These are phyloP conservation scores for Dryadomyces quercivorus DNA, from an alignment of 2,329 filamentous ascomycete species.

Conservation along the genomic window DNA sequence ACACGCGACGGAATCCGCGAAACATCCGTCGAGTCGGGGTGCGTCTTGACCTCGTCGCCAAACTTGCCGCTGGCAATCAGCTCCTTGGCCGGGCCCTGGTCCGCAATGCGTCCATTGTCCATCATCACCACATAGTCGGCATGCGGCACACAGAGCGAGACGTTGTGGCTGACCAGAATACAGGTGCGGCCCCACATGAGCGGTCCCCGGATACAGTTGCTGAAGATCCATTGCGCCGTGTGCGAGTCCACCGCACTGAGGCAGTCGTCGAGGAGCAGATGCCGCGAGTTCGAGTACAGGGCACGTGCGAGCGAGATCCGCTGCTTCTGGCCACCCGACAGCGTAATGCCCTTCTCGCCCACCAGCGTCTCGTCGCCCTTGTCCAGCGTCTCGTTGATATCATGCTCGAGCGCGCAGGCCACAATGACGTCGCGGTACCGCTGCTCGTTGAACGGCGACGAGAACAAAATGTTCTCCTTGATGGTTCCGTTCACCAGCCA, in stretches of 20 bases:
- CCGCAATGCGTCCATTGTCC: constrained; percentile 69
- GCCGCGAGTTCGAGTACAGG: constrained; percentile 87
- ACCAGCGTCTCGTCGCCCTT: constrained; percentile 87
- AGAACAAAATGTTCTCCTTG: constrained; percentile 90
- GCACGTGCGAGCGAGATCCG: constrained; percentile 93
- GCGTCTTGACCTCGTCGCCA: constrained; percentile 67
- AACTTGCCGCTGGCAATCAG: constrained; percentile 81
- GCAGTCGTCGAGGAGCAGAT: constrained; percentile 87
- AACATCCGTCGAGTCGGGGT: constrained; percentile 53
- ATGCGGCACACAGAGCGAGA: constrained; percentile 71
- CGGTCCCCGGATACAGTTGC: constrained; percentile 78
- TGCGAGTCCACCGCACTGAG: constrained; percentile 95
- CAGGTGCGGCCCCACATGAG: constrained; percentile 85
- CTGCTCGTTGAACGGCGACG: constrained; percentile 64
- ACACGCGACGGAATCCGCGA: constrained; percentile 69
- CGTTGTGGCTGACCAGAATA: constrained; percentile 91
- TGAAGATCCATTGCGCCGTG: constrained; percentile 96
- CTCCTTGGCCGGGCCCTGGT: constrained; percentile 65
- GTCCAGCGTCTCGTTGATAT: constrained; percentile 75
- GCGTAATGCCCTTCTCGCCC: constrained; percentile 91
- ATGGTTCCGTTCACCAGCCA: constrained; percentile 96
- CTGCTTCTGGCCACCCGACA: constrained; percentile 96
- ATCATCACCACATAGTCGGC: constrained; percentile 74
- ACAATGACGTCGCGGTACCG: constrained; percentile 81
- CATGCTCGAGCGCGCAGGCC: constrained; percentile 81